phyloP scores from a whole-genome alignment of 2,329 filamentous ascomycete genomes.

The Pseudogymnoascus sp. region DNA sequence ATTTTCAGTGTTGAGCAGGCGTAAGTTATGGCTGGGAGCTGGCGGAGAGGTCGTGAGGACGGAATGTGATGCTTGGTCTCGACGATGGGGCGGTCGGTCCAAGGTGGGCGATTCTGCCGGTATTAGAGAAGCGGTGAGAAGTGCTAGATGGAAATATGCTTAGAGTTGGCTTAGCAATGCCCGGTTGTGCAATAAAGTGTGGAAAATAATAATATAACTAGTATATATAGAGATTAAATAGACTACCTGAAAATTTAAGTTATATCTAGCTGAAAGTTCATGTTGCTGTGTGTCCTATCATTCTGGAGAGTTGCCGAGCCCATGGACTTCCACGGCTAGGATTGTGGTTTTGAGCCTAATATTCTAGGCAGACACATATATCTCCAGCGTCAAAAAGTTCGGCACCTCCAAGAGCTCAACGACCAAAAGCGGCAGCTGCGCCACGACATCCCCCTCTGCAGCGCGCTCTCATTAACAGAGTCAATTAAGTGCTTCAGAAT shows the following conservation, averaged over 20 bases:
- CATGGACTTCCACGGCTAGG: not conserved
- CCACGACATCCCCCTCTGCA: not conserved
- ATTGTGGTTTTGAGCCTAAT: not conserved
- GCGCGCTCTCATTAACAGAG: not conserved
- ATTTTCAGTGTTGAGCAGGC: not conserved
- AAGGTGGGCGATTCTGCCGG: not conserved
- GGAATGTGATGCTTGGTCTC: constrained; percentile 13
- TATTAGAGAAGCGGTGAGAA: constrained; percentile 9
- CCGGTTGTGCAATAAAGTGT: not conserved
- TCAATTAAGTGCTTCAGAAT: not conserved
- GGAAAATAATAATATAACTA: not conserved
- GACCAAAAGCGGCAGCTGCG: constrained; percentile 1
- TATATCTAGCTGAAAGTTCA: not conserved
- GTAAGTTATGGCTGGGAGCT: not conserved
- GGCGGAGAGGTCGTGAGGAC: not conserved
- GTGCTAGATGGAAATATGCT: not conserved
- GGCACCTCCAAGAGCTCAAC: constrained; percentile 3
- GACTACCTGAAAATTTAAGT: not conserved
- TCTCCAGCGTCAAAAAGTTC: constrained; percentile 5
- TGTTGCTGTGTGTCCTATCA: not conserved
- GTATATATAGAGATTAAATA: not conserved
- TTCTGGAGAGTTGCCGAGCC: not conserved
- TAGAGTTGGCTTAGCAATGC: not conserved
- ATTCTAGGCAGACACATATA: not conserved
- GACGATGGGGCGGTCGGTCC: constrained; percentile 2